Base-by-base conservation (phyloP, 1,139 yeast genomes). In the Suhomyces yuchorum region DNA sequence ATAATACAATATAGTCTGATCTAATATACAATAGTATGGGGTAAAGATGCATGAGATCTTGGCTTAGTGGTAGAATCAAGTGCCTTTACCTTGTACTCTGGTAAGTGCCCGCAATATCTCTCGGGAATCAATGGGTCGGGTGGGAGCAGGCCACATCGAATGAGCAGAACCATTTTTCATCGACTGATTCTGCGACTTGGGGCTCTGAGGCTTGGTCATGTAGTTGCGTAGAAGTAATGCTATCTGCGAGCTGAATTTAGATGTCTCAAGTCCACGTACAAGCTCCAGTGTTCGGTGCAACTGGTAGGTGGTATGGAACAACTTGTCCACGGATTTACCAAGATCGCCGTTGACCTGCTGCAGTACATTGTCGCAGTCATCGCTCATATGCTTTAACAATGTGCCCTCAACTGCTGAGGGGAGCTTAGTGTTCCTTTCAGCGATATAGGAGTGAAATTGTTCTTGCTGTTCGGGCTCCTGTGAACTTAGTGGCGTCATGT, bases 261-360 rank as follows among this genome's bases (percentile, higher is more conserved):
- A 28, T 11, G 40, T 36, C 26, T 49, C 53, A 30, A 51, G 47
- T 2, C 42, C 42, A 2, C 33, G 47, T 20, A 56, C 58, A 35
- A 54, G 36, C 12, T 49, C 49, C 33, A 49, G 48, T 3, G 57
- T 50, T 36, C 46, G 46, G 12, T 49, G 54, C 35, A 58, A 40
- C 20, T 52, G 55, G 50, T 58, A 57, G 15, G 52, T 44, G 37
- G 53, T 43, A 37, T 56, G 58, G 42, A 45, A 55, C n/a, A 57
- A 49, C 26, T 43, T 48, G 20, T 55, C 60, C 8, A 57, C 52
- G 6, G 52, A 34, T 2, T 51, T 37, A 39, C 51, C 56, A 15
- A 56, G 45, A 17, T 41, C 33, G 7, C 40, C 34, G 34, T 28
- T 40, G 18, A 42, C 51, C 26, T 40, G 44, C 20, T 14, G 17